Evolutionary conservation across 768 basidiomycete genomes (phyloP), one percentile per base, ranked within the genome.

Genomic region (Leccinum broughii): DNA sequence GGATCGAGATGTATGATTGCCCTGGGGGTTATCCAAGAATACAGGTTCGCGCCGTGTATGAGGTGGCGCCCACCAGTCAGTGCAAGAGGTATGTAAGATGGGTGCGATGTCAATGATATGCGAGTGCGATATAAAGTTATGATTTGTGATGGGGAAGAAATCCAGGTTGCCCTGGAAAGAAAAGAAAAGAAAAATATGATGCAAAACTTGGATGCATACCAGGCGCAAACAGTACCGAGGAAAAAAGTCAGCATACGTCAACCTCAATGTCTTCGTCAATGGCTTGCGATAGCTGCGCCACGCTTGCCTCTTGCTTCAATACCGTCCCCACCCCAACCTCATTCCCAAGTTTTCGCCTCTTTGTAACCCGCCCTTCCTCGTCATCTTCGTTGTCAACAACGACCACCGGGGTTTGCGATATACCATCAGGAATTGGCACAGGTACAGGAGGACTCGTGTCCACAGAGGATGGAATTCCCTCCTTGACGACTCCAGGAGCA

Each of bases 301-400:
- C 9, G 39, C 37, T 58, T 48, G 39, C 30, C n/a, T 57, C 62
- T 32, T 41, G 39, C 35, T 53, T 59, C 54, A 30, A 34, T 26
- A 49, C 44, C 22, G 48, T 46, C 57, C 28, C 30, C 22, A 41
- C 22, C 20, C 55, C 57, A 41, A 14, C 48, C 22, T 59, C 49
- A 32, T 57, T 64, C 26, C 64, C 72, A 41, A 80, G 62, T 57
- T 72, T 71, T 67, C 88, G 80, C 63, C 82, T 82, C 75, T 89
- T 90, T 55, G 76, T 69, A 30, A 75, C 79, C 49, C 86, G 85
- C 37, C 77, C 80, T 50, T 84, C 80, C 41, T 82, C 80, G 35
- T 65, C 62, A 26, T 81, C 81, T 56, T 88, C 87, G n/a, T 89
- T 77, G 39, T 76, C 87, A 34, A 86, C 77, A 50, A 86, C 75